Evolutionary conservation across 495 filamentous ascomycete species (phyloP), one percentile per base, ranked within the genome.

Genomic region (Glarea lozoyensis): DNA sequence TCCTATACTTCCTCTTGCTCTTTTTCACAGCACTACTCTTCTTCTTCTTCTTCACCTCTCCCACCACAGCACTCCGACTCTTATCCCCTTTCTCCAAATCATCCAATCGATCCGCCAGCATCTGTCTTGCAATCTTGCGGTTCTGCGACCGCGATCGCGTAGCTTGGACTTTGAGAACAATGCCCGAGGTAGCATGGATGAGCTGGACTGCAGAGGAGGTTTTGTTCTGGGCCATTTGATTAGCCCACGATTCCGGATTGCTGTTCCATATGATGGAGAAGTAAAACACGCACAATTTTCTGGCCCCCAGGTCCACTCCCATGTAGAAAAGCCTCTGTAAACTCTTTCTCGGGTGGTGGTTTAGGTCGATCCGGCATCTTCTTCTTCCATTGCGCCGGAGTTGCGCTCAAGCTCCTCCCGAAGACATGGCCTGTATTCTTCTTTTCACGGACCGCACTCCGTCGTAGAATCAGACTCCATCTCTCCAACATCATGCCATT

Each of bases 131-230:
- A 30, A 86, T 81, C 66, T 84, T 90, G 41, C 88, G 80, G 60
- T 98, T 98, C 63, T 96, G 88, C 19, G 71, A 69, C 24, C 86
- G 79, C 0, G 85, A 92, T 15, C 92, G 81, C 3, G 93, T 96
- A 4, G 79, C 86, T 62, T 98, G 92, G 30, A 72, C 88, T 61
- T 98, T 98, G 10, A 97, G 68, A 17, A 96, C 88, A 20, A 94
- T 64, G 37, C 89, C 89, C 7, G 88, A 90, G 11, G 89, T 86
- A 16, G 84, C 63, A 64, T 98, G 92, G 43, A 78, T 89, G 19
- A 98, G 72, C 57, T 98, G 93, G 29, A 97, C 92, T 35, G 92
- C 92, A 7, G 86, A 96, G 50, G 79, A 81, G 17, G 92, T 97
- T 81, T 98, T 98, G 67, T 98, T 98, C 84, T 89, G 18, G 10